These are phyloP conservation scores for Starmerella vitae DNA, from an alignment of 805 yeast genomes.

Conservation along the genomic window DNA sequence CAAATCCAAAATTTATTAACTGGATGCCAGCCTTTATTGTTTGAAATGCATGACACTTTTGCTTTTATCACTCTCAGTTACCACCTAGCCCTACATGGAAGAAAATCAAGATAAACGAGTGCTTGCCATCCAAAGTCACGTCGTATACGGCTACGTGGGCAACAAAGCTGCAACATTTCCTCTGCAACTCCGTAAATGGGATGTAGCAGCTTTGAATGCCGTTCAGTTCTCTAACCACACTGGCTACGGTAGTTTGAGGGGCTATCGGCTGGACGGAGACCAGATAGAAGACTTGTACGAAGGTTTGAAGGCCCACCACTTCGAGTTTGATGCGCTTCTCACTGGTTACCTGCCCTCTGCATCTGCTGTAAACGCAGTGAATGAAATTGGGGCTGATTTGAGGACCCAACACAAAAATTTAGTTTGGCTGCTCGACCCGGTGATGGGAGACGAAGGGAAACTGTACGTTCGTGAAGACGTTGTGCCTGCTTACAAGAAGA, in stretches of 20 bases:
- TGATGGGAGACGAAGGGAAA: conserved; percentile 79
- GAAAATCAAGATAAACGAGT: conserved; percentile 21
- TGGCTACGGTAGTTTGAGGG: conserved; percentile 61
- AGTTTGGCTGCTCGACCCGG: conserved; percentile 73
- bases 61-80: too few species aligned
- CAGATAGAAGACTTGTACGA: conserved; percentile 37
- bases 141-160: conserved; percentile 92
- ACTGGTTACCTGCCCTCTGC: conserved; percentile 70
- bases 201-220: conserved; percentile 78
- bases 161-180: conserved; percentile 86
- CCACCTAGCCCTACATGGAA: too few species aligned
- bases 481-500: conserved; percentile 43
- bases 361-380: conserved; percentile 40
- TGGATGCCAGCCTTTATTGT: too few species aligned
- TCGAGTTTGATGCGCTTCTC: conserved; percentile 49
- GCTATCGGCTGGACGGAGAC: conserved; percentile 37
- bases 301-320: conserved; percentile 41
- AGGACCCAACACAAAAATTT: conserved; percentile 20
- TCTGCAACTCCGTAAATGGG: conserved; percentile 76
- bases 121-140: conserved; percentile 72
- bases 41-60: too few species aligned
- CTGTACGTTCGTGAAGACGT: conserved; percentile 52
- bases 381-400: conserved; percentile 31
- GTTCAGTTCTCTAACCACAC: conserved; percentile 88
- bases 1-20: too few species aligned